phyloP scores from a whole-genome alignment of 2,329 filamentous ascomycete species.

The Colletotrichum phormii region DNA sequence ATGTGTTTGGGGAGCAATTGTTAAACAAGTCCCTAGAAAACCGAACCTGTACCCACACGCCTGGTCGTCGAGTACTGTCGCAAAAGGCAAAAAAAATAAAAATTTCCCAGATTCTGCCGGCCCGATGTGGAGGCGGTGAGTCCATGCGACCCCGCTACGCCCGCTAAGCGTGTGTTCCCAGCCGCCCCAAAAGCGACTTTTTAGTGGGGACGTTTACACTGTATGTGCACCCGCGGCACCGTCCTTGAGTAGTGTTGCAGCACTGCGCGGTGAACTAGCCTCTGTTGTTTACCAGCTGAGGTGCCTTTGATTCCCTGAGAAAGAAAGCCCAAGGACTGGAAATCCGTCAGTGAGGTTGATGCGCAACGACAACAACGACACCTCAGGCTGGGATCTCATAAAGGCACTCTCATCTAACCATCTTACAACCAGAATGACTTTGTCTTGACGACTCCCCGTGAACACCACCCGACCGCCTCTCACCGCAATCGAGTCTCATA shows the following conservation, averaged over 20 bases:
- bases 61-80: slow-evolving; percentile 17
- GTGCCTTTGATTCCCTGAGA: neutral
- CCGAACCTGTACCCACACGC: neutral
- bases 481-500: neutral
- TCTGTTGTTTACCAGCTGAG: neutral
- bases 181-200: slow-evolving; percentile 16
- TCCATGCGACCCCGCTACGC: slow-evolving; percentile 16
- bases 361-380: neutral
- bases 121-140: slow-evolving; percentile 30
- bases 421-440: neutral
- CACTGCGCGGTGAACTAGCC: slow-evolving; percentile 11
- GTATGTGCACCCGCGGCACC: neutral
- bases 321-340: neutral
- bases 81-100: slow-evolving; percentile 42
- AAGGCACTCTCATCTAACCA: neutral
- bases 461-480: neutral
- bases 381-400: neutral
- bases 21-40: slow-evolving; percentile 19
- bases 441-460: neutral
- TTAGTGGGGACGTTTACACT: slow-evolving; percentile 8
- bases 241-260: slow-evolving; percentile 10
- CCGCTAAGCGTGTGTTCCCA: neutral
- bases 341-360: neutral
- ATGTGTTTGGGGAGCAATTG: slow-evolving; percentile 21
- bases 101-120: slow-evolving; percentile 39